Evolutionary conservation across 345 rosid species (phyloP).

Genomic region (Odontarrhena argentea): DNA sequence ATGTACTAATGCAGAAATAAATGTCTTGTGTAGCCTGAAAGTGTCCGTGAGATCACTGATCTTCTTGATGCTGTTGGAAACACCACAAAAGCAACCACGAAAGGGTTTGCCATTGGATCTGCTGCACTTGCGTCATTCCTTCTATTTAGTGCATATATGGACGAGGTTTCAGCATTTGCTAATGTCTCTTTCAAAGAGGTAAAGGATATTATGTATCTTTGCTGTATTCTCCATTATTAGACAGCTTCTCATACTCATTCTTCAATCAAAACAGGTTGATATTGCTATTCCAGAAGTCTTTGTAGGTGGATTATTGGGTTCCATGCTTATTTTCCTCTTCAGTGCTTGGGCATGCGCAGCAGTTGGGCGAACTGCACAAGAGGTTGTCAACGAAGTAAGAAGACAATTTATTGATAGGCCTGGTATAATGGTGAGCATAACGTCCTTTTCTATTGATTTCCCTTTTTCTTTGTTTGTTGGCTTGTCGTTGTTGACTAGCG

Average conservation of each 20-base stretch:
- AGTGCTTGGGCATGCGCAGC: slow-evolving; percentile 98
- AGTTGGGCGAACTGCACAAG: slow-evolving; percentile 98
- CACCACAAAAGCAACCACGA: slow-evolving; percentile 98
- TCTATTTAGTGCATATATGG: slow-evolving; percentile 99
- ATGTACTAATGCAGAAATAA: slow-evolving; percentile 12
- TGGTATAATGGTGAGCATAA: slow-evolving; percentile 83
- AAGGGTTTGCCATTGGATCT: slow-evolving; percentile 99
- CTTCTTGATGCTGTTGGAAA: slow-evolving; percentile 99
- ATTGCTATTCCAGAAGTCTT: slow-evolving; percentile 97
- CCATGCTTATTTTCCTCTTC: slow-evolving; percentile 94
- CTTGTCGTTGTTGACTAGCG: slow-evolving; percentile 16
- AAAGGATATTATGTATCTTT: slow-evolving; percentile 14
- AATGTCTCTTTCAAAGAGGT: slow-evolving; percentile 81
- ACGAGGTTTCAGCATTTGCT: slow-evolving; percentile 92
- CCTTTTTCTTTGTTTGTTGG: slow-evolving; percentile 8
- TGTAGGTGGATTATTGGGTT: slow-evolving; percentile 89
- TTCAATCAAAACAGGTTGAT: slow-evolving; percentile 66
- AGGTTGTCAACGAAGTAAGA: slow-evolving; percentile 98
- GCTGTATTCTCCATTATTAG: slow-evolving; percentile 7
- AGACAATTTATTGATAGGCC: slow-evolving; percentile 98
- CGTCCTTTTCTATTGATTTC: background rate
- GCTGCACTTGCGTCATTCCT: slow-evolving; percentile 99
- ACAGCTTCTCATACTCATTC: slow-evolving; percentile 25
- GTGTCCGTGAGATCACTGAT: slow-evolving; percentile 97
- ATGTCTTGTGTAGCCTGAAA: slow-evolving; percentile 68